Evolutionary conservation across 371 early-diverging fungal species (phyloP), one percentile per base, ranked within the genome.

Genomic region (Basidiobolus meristosporus): DNA sequence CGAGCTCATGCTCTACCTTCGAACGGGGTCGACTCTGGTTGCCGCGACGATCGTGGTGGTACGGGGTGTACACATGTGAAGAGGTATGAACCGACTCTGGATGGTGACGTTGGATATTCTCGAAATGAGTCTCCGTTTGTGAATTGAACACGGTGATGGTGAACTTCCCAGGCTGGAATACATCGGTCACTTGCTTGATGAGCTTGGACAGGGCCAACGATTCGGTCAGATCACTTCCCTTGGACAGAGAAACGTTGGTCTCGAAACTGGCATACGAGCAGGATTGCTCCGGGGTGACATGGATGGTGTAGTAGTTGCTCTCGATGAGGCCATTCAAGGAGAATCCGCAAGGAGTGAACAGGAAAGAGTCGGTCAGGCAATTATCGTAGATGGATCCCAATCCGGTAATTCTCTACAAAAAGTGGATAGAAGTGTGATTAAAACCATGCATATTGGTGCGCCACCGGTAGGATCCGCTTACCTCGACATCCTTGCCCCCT

Each of bases 211-310:
- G 63, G 26, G 65, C 47, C n/a, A n/a, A n/a, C n/a, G n/a, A n/a
- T n/a, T n/a, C n/a, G n/a, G n/a, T n/a, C n/a, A n/a, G n/a, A 45
- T 74, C 62, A 59, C 59, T 70, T 19, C 30, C 31, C 15, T 31
- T 41, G 21, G 26, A 6, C 21, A 78, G 66, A 12, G 88, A 79
- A 39, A 90, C 69, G 50, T 85, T 88, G 36, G 88, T 84, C 60
- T 93, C 95, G 53, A 93, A 90, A 31, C 85, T 84, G 28, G 95
- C 95, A 51, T 91, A 93, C n/a, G 91, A 90, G 73, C 89, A 93
- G 45, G 69, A 62, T 16, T 69, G 76, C 58, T 93, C 95, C 12
- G 95, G 95, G 12, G 95, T 93, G n/a, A 93, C 92, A 50, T 93
- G 95, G 54, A 90, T 78, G n/a, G 83, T 90, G 53, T 70, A 91